These are phyloP conservation scores for Diaporthe vexans DNA, from an alignment of 2,329 filamentous ascomycete genomes.

Conservation along the genomic window DNA sequence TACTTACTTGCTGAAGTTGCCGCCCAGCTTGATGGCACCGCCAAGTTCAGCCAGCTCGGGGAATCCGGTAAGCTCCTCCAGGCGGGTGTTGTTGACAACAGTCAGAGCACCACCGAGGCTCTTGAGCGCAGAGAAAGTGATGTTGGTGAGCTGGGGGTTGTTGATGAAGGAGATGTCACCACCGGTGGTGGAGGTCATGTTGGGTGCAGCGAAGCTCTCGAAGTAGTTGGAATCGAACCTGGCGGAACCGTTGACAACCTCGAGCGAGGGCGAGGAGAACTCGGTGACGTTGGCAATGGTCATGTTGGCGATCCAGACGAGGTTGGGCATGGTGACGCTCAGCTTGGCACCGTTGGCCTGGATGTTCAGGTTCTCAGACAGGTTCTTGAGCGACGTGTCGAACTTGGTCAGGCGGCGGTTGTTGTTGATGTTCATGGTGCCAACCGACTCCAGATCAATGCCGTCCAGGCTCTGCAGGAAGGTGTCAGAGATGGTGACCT, in stretches of 20 bases:
- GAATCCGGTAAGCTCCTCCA: constrained; percentile 77
- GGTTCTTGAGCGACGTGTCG: constrained; percentile 82
- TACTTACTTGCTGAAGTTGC: constrained; percentile 86
- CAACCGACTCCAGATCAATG: constrained; percentile 82
- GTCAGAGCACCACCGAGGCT: constrained; percentile 83
- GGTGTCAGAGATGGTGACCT: constrained; percentile 87
- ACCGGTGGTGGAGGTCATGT: constrained; percentile 76
- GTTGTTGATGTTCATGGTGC: constrained; percentile 87
- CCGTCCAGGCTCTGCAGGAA: constrained; percentile 83
- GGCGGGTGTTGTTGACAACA: constrained; percentile 89
- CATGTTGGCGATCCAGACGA: constrained; percentile 83
- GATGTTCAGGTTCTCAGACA: constrained; percentile 79
- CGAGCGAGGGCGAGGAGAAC: constrained; percentile 80
- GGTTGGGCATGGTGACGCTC: constrained; percentile 80
- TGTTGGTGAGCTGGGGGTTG: constrained; percentile 76
- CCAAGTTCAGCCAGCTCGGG: constrained; percentile 76
- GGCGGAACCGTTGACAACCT: constrained; percentile 81
- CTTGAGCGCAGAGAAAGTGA: constrained; percentile 79
- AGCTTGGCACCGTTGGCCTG: constrained; percentile 84
- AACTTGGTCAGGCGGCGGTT: constrained; percentile 85
- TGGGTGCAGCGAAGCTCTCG: constrained; percentile 71
- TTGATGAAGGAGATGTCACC: constrained; percentile 73
- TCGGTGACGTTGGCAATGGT: constrained; percentile 84
- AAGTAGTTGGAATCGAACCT: constrained; percentile 88
- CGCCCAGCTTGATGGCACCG: constrained; percentile 88